Conservation (phyloP, 768 basidiomycete genomes). For the Tricholoma flavovirens region DNA sequence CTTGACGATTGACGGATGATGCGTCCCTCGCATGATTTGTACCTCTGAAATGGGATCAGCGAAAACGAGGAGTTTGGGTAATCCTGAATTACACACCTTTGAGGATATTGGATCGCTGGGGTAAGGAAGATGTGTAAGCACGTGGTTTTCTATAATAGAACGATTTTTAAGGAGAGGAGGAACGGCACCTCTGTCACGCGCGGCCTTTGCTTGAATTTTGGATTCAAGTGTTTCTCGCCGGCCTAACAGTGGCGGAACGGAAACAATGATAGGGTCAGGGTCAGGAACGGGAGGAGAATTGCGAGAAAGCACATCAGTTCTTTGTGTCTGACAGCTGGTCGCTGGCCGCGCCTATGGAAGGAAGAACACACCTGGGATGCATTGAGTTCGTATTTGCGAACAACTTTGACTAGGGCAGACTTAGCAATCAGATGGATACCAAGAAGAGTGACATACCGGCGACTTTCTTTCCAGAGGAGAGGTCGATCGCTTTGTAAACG, state of each 20-base stretch:
- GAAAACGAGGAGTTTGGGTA: neutral
- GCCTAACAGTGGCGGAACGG: slow-evolving; percentile 46
- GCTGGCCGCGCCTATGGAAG: slow-evolving; percentile 19
- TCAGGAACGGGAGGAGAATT: slow-evolving; percentile 19
- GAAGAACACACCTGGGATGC: slow-evolving; percentile 69
- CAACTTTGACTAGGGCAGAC: slow-evolving; percentile 67
- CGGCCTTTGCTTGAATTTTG: slow-evolving; percentile 94
- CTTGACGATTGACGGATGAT: slow-evolving; percentile 91
- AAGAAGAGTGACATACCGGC: slow-evolving; percentile 53
- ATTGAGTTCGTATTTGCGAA: slow-evolving; percentile 89
- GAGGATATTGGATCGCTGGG: slow-evolving; percentile 92
- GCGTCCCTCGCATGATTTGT: slow-evolving; percentile 95
- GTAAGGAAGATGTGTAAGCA: slow-evolving; percentile 25
- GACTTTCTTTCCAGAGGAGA: slow-evolving; percentile 66
- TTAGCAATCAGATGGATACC: slow-evolving; percentile 11
- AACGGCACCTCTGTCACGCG: slow-evolving; percentile 89
- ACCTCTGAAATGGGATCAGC: slow-evolving; percentile 60
- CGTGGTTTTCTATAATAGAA: slow-evolving; percentile 5
- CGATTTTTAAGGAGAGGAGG: slow-evolving; percentile 12
- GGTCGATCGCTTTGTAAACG: slow-evolving; percentile 89
- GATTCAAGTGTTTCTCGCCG: slow-evolving; percentile 89
- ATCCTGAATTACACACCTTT: slow-evolving; percentile 53
- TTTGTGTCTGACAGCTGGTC: slow-evolving; percentile 13
- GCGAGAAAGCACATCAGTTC: slow-evolving; percentile 12
- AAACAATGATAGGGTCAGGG: slow-evolving; percentile 24